Evolutionary conservation across 352 stramenopile genomes (phyloP).

Genomic region (Globisporangium echinulatum): DNA sequence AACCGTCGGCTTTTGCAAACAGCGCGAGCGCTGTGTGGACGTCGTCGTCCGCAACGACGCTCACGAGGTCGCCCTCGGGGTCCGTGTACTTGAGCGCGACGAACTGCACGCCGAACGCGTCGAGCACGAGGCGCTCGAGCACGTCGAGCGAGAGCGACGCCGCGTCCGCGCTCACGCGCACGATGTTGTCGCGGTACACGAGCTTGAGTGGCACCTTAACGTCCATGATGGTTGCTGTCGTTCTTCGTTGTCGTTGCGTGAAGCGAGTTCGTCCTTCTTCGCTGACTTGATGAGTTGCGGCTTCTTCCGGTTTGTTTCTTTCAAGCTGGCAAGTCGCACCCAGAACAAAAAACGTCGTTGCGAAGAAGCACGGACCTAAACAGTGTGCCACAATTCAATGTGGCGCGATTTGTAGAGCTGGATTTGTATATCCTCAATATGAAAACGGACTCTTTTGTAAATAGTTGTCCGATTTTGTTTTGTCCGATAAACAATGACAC

Average conservation of each 20-base stretch:
- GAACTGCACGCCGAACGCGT: slow-evolving; percentile 46
- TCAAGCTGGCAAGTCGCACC: too few species aligned
- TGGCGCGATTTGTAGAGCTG: too few species aligned
- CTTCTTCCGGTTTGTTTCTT: neutral
- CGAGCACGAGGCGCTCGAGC: slow-evolving; percentile 39
- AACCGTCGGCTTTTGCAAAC: slow-evolving; percentile 28
- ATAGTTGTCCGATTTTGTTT: too few species aligned
- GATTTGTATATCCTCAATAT: too few species aligned
- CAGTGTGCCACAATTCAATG: too few species aligned
- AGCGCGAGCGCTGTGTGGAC: slow-evolving; percentile 55
- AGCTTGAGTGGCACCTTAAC: slow-evolving; percentile 60
- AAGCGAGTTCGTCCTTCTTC: neutral
- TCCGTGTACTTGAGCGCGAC: slow-evolving; percentile 79
- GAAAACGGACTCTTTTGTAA: too few species aligned
- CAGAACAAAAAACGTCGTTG: too few species aligned
- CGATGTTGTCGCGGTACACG: slow-evolving; percentile 66
- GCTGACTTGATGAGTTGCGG: neutral
- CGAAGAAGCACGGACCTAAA: too few species aligned
- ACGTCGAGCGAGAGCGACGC: slow-evolving; percentile 33
- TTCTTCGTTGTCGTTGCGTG: neutral
- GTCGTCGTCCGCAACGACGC: slow-evolving; percentile 56
- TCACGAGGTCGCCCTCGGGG: slow-evolving; percentile 58
- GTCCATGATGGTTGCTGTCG: neutral
- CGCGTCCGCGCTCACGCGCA: slow-evolving; percentile 61
- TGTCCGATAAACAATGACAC: too few species aligned